phyloP scores from a whole-genome alignment of 768 basidiomycete species.

The Saitozyma sp. region DNA sequence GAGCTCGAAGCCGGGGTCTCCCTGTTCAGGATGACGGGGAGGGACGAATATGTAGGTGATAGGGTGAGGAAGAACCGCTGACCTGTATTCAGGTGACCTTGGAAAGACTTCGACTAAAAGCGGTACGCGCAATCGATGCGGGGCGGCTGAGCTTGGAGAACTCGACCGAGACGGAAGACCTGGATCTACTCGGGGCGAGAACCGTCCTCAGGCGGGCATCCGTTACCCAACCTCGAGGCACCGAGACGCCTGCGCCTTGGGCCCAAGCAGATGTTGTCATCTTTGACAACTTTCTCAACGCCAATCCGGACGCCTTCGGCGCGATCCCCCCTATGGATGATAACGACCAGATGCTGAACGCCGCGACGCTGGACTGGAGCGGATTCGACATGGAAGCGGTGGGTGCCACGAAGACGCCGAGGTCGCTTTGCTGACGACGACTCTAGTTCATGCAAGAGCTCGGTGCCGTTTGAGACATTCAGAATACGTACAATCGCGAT shows the following conservation, averaged over 20 bases:
- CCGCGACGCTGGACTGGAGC: no score
- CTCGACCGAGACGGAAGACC: constrained; percentile 5
- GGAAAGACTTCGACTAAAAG: constrained; percentile 2
- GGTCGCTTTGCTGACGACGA: background rate
- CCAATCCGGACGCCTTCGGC: background rate
- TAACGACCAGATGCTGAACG: no score
- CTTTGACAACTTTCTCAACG: background rate
- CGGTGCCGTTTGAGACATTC: background rate
- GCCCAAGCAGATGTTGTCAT: background rate
- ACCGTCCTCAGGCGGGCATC: background rate
- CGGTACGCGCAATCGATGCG: background rate
- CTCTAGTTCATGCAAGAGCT: constrained; percentile 7
- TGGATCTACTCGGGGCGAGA: constrained; percentile 11
- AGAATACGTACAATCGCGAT: background rate
- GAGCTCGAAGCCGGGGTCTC: constrained; percentile 9
- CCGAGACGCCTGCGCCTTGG: background rate
- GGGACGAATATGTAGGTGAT: constrained; percentile 7
- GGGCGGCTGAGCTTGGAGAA: background rate
- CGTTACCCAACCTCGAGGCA: no score
- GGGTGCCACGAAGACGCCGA: background rate
- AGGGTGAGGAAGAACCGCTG: background rate
- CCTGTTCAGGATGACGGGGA: constrained; percentile 4
- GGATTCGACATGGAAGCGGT: constrained; percentile 12
- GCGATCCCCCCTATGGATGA: background rate
- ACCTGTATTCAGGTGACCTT: background rate